Evolutionary conservation across 2,329 filamentous ascomycete genomes (phyloP), one percentile per base, ranked within the genome.

Genomic region (Thelonectria blattea): DNA sequence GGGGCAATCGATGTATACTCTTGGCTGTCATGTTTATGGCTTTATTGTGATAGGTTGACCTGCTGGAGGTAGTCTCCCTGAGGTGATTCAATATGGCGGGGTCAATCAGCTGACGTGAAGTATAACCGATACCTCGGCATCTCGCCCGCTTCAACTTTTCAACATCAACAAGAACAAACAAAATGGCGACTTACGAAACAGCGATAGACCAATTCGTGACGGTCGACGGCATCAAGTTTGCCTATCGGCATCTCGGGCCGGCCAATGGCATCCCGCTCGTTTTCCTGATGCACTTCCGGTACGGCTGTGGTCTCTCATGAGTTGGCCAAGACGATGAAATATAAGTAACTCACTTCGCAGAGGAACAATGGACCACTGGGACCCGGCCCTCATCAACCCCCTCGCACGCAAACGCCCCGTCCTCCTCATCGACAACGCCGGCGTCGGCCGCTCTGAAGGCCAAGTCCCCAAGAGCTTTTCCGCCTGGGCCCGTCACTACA

Each of bases 391-490:
- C 27, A 63, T 84, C 68, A 81, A 83, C 56, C 71, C 73, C 22
- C 71, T 84, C 17, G 77, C 79, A 2, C 66, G 71, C 1, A 68
- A 64, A 9, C 78, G 82, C 0, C 76, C 77, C 5, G 67, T 84
- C 17, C 68, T 84, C 27, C 72, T 82, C 41, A 75, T 81, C 64
- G 81, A 85, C 73, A 80, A 80, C 61, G 73, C 78, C 1, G 82
- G 82, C 30, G 76, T 82, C 9, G 82, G 82, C 5, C 76, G 76
- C 37, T 80, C 76, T 11, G 69, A 68, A 9, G 82, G 82, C 34
- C 50, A 71, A n/a, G 75, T 82, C 1, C 76, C 77, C 7, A 69
- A 69, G 58, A 71, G 65, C 5, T 68, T 73, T 42, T 51, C 63
- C 10, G 62, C 48, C n/a, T 76, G 73, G 73, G 74, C 74, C 11